Conservation (phyloP, 768 basidiomycete species). For the Hericium alpestre region DNA sequence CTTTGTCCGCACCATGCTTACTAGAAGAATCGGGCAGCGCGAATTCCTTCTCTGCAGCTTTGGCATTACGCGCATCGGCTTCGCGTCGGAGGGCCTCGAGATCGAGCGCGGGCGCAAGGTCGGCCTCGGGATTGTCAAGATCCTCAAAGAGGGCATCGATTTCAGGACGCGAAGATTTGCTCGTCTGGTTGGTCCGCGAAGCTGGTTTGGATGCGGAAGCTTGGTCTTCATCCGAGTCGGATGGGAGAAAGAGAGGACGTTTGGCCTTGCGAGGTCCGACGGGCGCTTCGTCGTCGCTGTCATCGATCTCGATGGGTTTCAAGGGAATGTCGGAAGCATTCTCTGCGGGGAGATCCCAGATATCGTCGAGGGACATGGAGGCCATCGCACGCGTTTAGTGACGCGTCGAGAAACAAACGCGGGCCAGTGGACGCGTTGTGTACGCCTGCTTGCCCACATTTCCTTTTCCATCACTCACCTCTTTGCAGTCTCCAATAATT, state of each 20-base stretch:
- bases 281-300: conserved; percentile 12
- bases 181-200: neutral
- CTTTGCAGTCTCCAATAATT: neutral
- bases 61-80: conserved; percentile 40
- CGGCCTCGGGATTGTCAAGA: conserved; percentile 34
- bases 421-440: conserved; percentile 14
- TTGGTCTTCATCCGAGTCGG: conserved; percentile 44
- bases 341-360: conserved; percentile 40
- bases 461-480: conserved; percentile 6
- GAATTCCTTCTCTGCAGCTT: conserved; percentile 30
- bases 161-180: conserved; percentile 16
- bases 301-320: neutral
- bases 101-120: conserved; percentile 35
- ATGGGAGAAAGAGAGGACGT: conserved; percentile 43
- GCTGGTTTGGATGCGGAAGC: neutral
- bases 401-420: conserved; percentile 3
- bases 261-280: conserved; percentile 18
- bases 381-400: conserved; percentile 4
- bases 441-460: conserved; percentile 5
- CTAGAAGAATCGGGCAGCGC: conserved; percentile 10
- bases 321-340: conserved; percentile 24
- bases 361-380: conserved; percentile 36
- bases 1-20: conserved; percentile 35
- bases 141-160: conserved; percentile 36
- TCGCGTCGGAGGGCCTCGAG: conserved; percentile 42